Percentiles rank a stretch among this genome's conserved stretches.
These are phyloP conservation scores for Ulota crispa DNA, from an alignment of 225 moss, liverwort and hornwort species.

Conservation along the genomic window DNA sequence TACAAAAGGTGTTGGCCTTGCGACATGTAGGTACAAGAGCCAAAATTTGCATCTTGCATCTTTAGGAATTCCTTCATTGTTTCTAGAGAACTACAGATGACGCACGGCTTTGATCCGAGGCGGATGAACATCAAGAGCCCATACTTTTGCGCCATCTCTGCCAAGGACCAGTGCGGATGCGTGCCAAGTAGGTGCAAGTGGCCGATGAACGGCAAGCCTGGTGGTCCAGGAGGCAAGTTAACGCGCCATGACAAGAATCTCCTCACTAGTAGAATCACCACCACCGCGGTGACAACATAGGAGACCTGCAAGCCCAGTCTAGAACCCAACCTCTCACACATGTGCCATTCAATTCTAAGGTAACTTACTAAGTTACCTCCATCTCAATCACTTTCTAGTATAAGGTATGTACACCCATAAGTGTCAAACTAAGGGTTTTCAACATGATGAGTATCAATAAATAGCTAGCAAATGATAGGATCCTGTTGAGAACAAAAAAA, in stretches of 20 bases:
- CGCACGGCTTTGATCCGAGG: constrained; percentile 13
- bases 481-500: too few relatives aligned
- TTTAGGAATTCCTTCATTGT: constrained; percentile 49
- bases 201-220: constrained; percentile 33
- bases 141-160: constrained; percentile 33
- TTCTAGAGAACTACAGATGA: constrained; percentile 32
- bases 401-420: too few relatives aligned
- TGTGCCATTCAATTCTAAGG: too few relatives aligned
- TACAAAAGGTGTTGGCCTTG: constrained; percentile 30
- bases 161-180: constrained; percentile 26
- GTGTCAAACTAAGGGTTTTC: too few relatives aligned
- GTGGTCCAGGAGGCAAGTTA: constrained; percentile 35
- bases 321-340: too few relatives aligned
- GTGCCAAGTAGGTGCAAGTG: constrained; percentile 41
- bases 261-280: constrained; percentile 21
- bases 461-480: too few relatives aligned
- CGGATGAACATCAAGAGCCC: constrained; percentile 45
- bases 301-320: constrained; percentile 11
- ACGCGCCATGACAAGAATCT: constrained; percentile 2
- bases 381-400: too few relatives aligned
- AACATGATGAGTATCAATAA: too few relatives aligned
- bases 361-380: too few relatives aligned
- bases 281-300: constrained; percentile 12
- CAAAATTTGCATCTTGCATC: constrained; percentile 38
- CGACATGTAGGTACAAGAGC: constrained; percentile 26